These are phyloP conservation scores for Neurospora sp. DNA, from an alignment of 495 filamentous ascomycete genomes.

Conservation along the genomic window DNA sequence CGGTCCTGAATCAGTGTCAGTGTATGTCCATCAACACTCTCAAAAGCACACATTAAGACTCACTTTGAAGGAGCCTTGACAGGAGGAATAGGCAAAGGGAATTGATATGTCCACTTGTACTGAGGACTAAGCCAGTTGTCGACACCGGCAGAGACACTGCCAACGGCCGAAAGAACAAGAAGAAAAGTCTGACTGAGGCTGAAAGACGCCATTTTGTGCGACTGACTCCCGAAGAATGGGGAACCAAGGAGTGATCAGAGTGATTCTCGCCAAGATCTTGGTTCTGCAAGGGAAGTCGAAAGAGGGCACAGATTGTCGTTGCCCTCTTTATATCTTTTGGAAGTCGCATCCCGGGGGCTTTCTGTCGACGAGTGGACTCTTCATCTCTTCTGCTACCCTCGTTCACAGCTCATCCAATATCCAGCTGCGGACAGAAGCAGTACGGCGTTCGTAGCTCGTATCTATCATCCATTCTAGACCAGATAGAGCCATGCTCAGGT, in stretches of 20 bases:
- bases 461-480: not conserved
- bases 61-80: slow-evolving; percentile 32
- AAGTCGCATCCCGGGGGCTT: not conserved
- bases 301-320: not conserved
- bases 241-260: not conserved
- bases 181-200: not conserved
- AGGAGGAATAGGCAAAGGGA: slow-evolving; percentile 38
- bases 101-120: slow-evolving; percentile 38
- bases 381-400: no score
- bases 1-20: slow-evolving; percentile 4
- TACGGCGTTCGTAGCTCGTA: not conserved
- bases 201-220: not conserved
- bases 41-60: slow-evolving; percentile 1
- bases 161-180: not conserved
- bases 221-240: not conserved
- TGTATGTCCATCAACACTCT: no score
- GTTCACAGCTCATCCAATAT: not conserved
- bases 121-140: slow-evolving; percentile 13
- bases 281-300: not conserved
- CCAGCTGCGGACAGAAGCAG: not conserved
- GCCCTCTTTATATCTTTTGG: not conserved
- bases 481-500: not conserved
- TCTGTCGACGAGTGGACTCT: no score
- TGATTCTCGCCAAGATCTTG: not conserved
- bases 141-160: not conserved